Evolutionary conservation across 805 yeast species (phyloP), one percentile per base, ranked within the genome.

Genomic region (Candida awuae): DNA sequence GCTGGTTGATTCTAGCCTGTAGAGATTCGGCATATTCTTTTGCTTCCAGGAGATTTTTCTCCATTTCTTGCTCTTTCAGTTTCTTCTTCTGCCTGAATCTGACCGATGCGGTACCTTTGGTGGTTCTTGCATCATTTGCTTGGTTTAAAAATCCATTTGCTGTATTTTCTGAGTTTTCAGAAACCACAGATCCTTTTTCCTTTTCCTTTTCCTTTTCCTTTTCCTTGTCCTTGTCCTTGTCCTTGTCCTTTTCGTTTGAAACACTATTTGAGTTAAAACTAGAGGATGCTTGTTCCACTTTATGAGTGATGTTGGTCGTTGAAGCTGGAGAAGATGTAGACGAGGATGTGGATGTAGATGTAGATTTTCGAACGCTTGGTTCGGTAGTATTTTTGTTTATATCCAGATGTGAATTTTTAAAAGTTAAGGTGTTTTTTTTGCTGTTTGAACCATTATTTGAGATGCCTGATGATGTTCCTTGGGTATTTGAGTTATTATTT

Each of bases 71-170:
- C 63, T 90, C 97, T 59, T 85, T 83, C 62, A 82, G 54, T 70
- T 90, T 88, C 76, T 84, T 87, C 71, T 85, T 86, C 56, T 86
- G 75, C 47, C 98, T 72, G 68, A 90, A 90, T 44, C 97, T 70
- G 4, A 97, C 97, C 16, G 90, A 78, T 1, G 98, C 97, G 1
- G 92, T 36, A 7, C 43, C 43, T 13, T 41, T 41, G 4, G 30
- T 28, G 4, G 30, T 7, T 4, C 32, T 21, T 7, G n/a, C 19
- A 10, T 6, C 15, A 12, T 14, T 16, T 9, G 27, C 10, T 10
- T 16, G n/a, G 5, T 6, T n/a, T 5, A 8, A 6, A 18, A 19
- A 26, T 4, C 20, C 34, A 10, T 31, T 31, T 21, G 15, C 29
- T 14, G 18, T 25, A 9, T 25, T 25, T 5, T 25, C 28, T 7